Evolutionary conservation across 2,329 filamentous ascomycete genomes (phyloP).

Genomic region (Colletotrichum lini): DNA sequence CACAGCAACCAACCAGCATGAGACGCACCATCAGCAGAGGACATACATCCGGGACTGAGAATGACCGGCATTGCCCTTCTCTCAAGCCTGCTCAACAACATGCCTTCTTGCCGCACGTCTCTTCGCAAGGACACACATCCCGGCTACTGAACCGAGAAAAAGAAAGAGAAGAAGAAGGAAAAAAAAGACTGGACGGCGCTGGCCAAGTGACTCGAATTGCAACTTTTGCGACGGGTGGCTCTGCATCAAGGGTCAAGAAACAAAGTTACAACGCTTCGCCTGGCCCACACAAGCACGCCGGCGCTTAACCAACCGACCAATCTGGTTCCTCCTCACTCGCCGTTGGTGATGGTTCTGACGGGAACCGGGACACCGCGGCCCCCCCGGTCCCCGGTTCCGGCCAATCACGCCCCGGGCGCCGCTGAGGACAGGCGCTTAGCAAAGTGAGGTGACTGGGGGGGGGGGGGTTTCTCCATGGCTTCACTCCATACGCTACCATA

Average conservation of each 20-base stretch:
- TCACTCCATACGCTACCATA: slow-evolving; percentile 20
- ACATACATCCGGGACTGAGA: neutral
- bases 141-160: neutral
- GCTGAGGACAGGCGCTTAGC: slow-evolving; percentile 39
- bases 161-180: neutral
- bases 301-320: slow-evolving; percentile 41
- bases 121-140: neutral
- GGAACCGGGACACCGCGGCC: slow-evolving; percentile 22
- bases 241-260: slow-evolving; percentile 20
- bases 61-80: slow-evolving; percentile 19
- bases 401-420: slow-evolving; percentile 33
- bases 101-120: slow-evolving; percentile 14
- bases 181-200: neutral
- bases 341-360: slow-evolving; percentile 34
- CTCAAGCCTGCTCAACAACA: neutral
- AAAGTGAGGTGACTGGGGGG: slow-evolving; percentile 35
- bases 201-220: slow-evolving; percentile 3
- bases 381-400: slow-evolving; percentile 5
- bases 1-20: slow-evolving; percentile 16
- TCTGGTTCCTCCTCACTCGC: slow-evolving; percentile 12
- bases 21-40: neutral
- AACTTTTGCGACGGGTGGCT: slow-evolving; percentile 7
- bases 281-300: slow-evolving; percentile 32
- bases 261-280: slow-evolving; percentile 19
- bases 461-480: slow-evolving; percentile 6